phyloP scores from a whole-genome alignment of 257 asterid genomes.

The Craterostigma plantagineum region DNA sequence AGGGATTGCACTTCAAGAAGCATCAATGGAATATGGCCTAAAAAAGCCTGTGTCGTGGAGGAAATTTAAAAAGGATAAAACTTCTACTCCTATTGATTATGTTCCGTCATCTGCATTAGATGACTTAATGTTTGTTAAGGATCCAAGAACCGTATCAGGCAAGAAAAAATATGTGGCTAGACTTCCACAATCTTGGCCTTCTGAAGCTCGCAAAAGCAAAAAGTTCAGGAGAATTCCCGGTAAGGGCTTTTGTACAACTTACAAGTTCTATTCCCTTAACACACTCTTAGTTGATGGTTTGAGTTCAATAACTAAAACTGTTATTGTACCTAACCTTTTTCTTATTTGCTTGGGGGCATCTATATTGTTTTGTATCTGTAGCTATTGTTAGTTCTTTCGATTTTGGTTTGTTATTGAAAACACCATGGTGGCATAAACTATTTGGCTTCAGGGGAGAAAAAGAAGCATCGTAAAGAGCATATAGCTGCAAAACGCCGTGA shows the following conservation, averaged over 20 bases:
- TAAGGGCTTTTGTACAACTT: constrained; percentile 6
- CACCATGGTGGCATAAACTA: constrained; percentile 2
- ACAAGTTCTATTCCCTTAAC: neutral
- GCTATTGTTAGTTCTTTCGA: neutral
- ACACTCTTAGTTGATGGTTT: neutral
- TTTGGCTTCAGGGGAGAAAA: constrained; percentile 56
- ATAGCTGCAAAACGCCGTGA: constrained; percentile 72
- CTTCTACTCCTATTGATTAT: constrained; percentile 15
- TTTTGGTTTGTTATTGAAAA: neutral
- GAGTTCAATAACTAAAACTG: neutral
- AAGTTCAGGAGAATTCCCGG: constrained; percentile 39
- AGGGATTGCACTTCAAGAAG: constrained; percentile 74
- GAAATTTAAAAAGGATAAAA: constrained; percentile 10
- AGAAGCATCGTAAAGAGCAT: constrained; percentile 70
- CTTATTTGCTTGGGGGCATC: constrained; percentile 1
- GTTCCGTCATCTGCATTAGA: constrained; percentile 27
- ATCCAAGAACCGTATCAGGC: constrained; percentile 52
- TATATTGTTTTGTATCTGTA: neutral
- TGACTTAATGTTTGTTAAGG: constrained; percentile 49
- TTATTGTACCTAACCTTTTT: neutral
- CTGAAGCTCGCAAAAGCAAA: constrained; percentile 41
- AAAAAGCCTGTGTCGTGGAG: neutral
- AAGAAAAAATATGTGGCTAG: constrained; percentile 50
- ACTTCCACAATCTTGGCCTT: constrained; percentile 53
- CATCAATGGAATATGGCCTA: constrained; percentile 49